A percentile compares a stretch with the other conserved stretches of the same genome.
These are phyloP conservation scores for Lachnellula cervina DNA, from an alignment of 2,329 filamentous ascomycete genomes.

Conservation along the genomic window DNA sequence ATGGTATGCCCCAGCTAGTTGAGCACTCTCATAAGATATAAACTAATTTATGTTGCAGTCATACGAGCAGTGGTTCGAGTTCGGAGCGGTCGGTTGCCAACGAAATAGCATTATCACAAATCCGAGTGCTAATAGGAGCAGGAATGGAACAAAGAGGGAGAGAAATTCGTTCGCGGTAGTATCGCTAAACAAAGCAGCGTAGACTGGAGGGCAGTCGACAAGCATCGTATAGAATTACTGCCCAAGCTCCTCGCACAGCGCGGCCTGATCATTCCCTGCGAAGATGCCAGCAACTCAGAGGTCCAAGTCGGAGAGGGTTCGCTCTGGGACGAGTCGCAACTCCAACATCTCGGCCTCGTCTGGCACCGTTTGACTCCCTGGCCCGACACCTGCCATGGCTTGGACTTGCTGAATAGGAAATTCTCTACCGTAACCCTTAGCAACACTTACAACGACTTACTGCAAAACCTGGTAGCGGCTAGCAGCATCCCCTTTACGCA, in stretches of 20 bases:
- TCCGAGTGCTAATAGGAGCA: constrained; percentile 13
- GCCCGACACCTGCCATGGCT: constrained; percentile 54
- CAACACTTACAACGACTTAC: constrained; percentile 63
- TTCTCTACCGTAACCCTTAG: constrained; percentile 62
- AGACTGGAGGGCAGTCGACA: constrained; percentile 16
- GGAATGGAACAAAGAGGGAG: constrained; percentile 16
- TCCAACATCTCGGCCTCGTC: constrained; percentile 30
- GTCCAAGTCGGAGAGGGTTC: constrained; percentile 15
- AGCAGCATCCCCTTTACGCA: constrained; percentile 57
- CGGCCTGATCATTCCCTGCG: constrained; percentile 12
- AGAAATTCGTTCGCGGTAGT: constrained; percentile 13
- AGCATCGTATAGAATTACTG: constrained; percentile 15
- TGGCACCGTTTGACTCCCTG: constrained; percentile 71
- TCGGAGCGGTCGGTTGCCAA: constrained; percentile 12
- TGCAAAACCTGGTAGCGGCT: constrained; percentile 55
- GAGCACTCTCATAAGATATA: constrained; percentile 7
- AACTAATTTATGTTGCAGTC: constrained; percentile 15
- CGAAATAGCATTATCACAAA: constrained; percentile 11
- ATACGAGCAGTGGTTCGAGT: constrained; percentile 15
- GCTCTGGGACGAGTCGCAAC: constrained; percentile 15
- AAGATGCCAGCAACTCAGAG: constrained; percentile 14
- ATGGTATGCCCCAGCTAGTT: constrained; percentile 12
- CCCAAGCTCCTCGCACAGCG: constrained; percentile 11
- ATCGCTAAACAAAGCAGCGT: constrained; percentile 9
- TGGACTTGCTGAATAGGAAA: constrained; percentile 46